Evolutionary conservation across 2,329 filamentous ascomycete species (phyloP).

Genomic region (Akanthomyces lecanii): DNA sequence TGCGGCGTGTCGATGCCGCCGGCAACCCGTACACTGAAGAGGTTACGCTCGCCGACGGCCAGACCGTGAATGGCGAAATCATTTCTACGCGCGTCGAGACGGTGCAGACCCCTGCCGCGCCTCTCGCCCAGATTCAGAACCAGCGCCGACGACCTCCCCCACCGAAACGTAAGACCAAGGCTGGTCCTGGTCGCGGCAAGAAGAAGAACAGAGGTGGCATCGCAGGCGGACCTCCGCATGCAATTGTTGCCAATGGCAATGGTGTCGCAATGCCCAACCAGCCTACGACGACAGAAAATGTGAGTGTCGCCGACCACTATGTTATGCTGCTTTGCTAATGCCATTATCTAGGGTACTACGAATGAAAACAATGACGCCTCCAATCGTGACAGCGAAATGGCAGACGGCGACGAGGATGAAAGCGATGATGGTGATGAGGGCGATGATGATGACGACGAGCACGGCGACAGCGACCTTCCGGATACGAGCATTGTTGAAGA

Average conservation of each 20-base stretch:
- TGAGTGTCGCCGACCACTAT: constrained; percentile 14
- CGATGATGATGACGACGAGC: constrained; percentile 40
- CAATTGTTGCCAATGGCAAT: constrained; percentile 26
- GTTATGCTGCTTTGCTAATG: constrained; percentile 22
- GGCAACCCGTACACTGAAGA: constrained; percentile 84
- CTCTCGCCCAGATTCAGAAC: constrained; percentile 50
- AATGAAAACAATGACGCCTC: constrained; percentile 41
- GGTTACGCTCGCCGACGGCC: constrained; percentile 74
- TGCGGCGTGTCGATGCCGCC: constrained; percentile 70
- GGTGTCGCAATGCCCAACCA: constrained; percentile 24
- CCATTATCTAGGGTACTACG: constrained; percentile 33
- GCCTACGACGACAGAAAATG: constrained; percentile 28
- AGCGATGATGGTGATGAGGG: constrained; percentile 45
- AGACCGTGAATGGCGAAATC: constrained; percentile 77
- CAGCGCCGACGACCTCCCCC: constrained; percentile 64
- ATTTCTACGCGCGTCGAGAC: constrained; percentile 55
- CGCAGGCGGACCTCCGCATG: constrained; percentile 6
- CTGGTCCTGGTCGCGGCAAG: constrained; percentile 67
- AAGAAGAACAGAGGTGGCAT: constrained; percentile 65
- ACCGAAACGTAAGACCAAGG: constrained; percentile 76
- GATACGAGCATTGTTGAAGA: constrained; percentile 15
- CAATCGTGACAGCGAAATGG: constrained; percentile 51
- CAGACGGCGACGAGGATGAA: constrained; percentile 46
- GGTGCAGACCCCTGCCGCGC: constrained; percentile 44
- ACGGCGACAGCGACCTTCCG: constrained; percentile 20